phyloP scores from a whole-genome alignment of 345 rosid species.

The Moricandia moricandioides region DNA sequence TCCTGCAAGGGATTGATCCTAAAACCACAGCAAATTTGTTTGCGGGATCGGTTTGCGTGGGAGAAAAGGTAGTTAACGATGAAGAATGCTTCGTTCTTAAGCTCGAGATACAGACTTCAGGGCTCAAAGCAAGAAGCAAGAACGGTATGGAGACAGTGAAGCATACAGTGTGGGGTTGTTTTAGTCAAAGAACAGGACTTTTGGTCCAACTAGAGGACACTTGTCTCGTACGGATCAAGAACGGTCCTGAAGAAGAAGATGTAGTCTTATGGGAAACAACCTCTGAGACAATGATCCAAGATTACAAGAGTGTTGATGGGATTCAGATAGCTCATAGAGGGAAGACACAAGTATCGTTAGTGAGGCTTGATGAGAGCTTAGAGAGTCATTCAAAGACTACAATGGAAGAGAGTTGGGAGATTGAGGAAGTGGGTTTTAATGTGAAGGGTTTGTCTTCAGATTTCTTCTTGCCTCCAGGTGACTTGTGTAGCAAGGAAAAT shows the following conservation, averaged over 20 bases:
- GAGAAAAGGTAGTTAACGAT: conserved; percentile 54
- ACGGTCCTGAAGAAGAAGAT: conserved; percentile 41
- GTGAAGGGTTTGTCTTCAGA: conserved; percentile 78
- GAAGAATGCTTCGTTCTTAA: conserved; percentile 76
- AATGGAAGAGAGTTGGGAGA: conserved; percentile 87
- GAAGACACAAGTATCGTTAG: conserved; percentile 57
- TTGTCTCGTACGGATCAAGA: conserved; percentile 55
- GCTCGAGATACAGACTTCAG: conserved; percentile 57
- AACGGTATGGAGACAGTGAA: conserved; percentile 59
- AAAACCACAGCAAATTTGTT: conserved; percentile 69
- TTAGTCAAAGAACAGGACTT: conserved; percentile 88
- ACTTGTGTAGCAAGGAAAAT: conserved; percentile 53
- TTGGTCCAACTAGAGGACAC: conserved; percentile 73
- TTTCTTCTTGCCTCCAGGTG: conserved; percentile 85
- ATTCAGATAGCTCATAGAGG: conserved; percentile 81
- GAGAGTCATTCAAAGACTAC: conserved; percentile 68
- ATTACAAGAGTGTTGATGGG: conserved; percentile 72
- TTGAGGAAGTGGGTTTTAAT: conserved; percentile 89
- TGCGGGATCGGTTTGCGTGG: conserved; percentile 59
- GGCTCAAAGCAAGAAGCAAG: conserved; percentile 56
- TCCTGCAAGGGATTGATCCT: conserved; percentile 91
- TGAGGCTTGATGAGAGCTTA: conserved; percentile 56
- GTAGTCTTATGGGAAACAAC: conserved; percentile 79
- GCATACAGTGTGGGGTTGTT: conserved; percentile 82
- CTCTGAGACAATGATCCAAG: conserved; percentile 64